Evolutionary conservation across 1,284 basidiomycete genomes (phyloP), one percentile per base, ranked within the genome.

Genomic region (Marasmius oreades): DNA sequence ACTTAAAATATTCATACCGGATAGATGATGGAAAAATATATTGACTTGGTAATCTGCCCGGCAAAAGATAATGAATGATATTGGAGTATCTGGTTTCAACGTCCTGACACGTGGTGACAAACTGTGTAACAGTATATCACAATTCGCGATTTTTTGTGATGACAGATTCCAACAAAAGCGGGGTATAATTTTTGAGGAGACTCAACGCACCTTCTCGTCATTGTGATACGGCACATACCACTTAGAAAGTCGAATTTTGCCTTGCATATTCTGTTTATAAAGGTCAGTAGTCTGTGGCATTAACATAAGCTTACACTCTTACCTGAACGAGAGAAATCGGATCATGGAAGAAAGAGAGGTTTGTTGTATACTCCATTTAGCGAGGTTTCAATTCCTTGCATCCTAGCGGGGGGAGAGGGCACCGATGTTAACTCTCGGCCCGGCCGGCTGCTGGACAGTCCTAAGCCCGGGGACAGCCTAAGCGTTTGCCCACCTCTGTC

Each of bases 211-310:
- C 85, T 96, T 97, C 78, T 96, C 94, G 63, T 96, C 93, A 67
- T 97, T 94, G 62, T 95, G 93, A 63, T 93, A 95, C 1, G 94
- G 94, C 28, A 90, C 91, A 75, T 97, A 98, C 93, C 95, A 98
- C 74, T 98, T 99, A 16, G 93, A 95, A 47, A 98, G 73, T 42
- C 96, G 82, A 2, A 95, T 97, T 77, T 99, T 99, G 43, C 97
- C 97, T 77, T 99, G 96, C 51, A 95, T 85, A 69, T 98, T 98
- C 92, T 97, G 42, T 36, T 50, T 14, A 20, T 44, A 5, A 44
- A 24, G 50, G 37, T 42, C 42, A 47, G 31, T n/a, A n/a, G n/a
- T n/a, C n/a, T n/a, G n/a, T n/a, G n/a, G n/a, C n/a, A n/a, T n/a
- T n/a, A n/a, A n/a, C 4, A 48, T 33, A 28, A 4, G 10, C 10